phyloP scores from a whole-genome alignment of 805 yeast species.

The Kazachstania martiniae region DNA sequence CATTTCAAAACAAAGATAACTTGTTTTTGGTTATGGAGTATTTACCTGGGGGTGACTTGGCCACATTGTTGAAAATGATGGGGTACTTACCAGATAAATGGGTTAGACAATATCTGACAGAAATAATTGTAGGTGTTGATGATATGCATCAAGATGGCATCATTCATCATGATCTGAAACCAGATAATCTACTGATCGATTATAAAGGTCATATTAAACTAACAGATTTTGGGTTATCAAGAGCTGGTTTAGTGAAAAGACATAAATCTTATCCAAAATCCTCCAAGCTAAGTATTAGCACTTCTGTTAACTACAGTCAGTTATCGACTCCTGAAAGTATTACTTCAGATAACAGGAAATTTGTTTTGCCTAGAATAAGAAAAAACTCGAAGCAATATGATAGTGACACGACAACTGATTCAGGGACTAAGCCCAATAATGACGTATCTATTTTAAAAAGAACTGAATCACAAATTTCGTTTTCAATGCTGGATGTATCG shows the following conservation, averaged over 20 bases:
- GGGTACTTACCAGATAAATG: conserved; percentile 80
- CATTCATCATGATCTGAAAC: conserved; percentile 90
- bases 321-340: conserved; percentile 4
- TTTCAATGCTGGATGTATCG: conserved; percentile 19
- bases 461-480: conserved; percentile 24
- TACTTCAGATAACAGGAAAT: not conserved
- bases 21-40: conserved; percentile 94
- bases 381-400: no score
- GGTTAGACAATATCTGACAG: conserved; percentile 80
- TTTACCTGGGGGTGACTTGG: conserved; percentile 90
- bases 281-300: conserved; percentile 1
- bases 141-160: conserved; percentile 84
- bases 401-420: not conserved
- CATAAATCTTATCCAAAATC: conserved; percentile 34
- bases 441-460: conserved; percentile 12
- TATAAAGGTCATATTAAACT: conserved; percentile 78
- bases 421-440: not conserved
- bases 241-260: conserved; percentile 80
- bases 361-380: no score
- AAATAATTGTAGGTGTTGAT: conserved; percentile 80
- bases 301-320: not conserved
- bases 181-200: conserved; percentile 86
- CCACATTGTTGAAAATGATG: conserved; percentile 69
- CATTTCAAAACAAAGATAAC: conserved; percentile 82
- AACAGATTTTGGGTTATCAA: conserved; percentile 89